phyloP scores from a whole-genome alignment of 306 rosid species.

The Trichosanthes cucumerina region DNA sequence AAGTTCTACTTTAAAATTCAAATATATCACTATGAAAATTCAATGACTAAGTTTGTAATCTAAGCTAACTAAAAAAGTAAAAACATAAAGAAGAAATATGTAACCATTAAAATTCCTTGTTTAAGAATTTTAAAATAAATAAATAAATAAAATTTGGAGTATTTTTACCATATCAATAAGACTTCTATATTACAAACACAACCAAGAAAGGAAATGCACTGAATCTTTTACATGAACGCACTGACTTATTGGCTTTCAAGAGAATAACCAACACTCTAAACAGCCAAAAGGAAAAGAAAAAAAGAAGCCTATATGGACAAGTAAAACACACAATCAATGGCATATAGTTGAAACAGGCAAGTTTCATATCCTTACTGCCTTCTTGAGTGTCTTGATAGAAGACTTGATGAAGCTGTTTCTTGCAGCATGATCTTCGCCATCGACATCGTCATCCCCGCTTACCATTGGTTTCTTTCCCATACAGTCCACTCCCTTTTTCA shows the following conservation, averaged over 20 bases:
- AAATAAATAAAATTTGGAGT: background rate
- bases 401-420: conserved; percentile 46
- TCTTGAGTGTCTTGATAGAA: conserved; percentile 59
- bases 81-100: too few relatives aligned
- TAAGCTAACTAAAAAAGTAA: too few relatives aligned
- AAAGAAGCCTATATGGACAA: background rate
- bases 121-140: background rate
- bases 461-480: conserved; percentile 54
- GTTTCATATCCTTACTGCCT: conserved; percentile 46
- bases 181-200: conserved; percentile 17
- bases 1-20: too few relatives aligned
- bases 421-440: conserved; percentile 22
- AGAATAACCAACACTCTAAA: conserved; percentile 15
- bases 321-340: background rate
- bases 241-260: conserved; percentile 22
- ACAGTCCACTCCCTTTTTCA: conserved; percentile 66
- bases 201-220: conserved; percentile 19
- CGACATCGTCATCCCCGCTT: conserved; percentile 28
- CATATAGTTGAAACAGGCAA: conserved; percentile 6
- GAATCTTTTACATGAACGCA: conserved; percentile 16
- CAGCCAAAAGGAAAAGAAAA: background rate
- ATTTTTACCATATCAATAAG: background rate
- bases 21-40: too few relatives aligned
- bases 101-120: background rate
- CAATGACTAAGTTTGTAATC: too few relatives aligned